Percentiles rank a stretch among this genome's conserved stretches.
Conservation (phyloP, 2,329 filamentous ascomycete genomes). For the Ramularia endophylla region DNA sequence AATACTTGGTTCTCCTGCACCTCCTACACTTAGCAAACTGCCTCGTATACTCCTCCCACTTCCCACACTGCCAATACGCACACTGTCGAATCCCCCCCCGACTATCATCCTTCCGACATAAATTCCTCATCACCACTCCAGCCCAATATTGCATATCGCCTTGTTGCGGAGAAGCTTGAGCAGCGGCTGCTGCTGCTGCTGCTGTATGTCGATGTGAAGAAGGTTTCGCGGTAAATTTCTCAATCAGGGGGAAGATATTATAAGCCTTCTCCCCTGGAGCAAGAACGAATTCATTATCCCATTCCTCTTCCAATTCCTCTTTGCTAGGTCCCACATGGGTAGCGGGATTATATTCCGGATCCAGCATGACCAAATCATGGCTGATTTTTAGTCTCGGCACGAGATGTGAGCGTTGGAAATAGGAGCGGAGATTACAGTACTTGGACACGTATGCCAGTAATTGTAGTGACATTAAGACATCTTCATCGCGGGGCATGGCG, state of each 20-base stretch:
- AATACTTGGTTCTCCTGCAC: slow-evolving; percentile 85
- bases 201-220: slow-evolving; percentile 62
- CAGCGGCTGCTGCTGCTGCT: slow-evolving; percentile 43
- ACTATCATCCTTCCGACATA: slow-evolving; percentile 96
- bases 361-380: slow-evolving; percentile 72
- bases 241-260: slow-evolving; percentile 96
- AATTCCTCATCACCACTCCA: slow-evolving; percentile 96
- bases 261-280: slow-evolving; percentile 28
- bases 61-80: slow-evolving; percentile 95
- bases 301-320: slow-evolving; percentile 65
- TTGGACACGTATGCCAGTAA: slow-evolving; percentile 96
- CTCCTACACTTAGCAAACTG: slow-evolving; percentile 98
- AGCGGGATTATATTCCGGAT: slow-evolving; percentile 54
- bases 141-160: slow-evolving; percentile 96
- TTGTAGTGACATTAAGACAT: slow-evolving; percentile 96
- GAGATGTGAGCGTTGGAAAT: slow-evolving; percentile 91
- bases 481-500: slow-evolving; percentile 92
- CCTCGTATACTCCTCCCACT: slow-evolving; percentile 94
- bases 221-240: slow-evolving; percentile 87
- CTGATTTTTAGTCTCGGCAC: slow-evolving; percentile 89
- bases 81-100: slow-evolving; percentile 93
- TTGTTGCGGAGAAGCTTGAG: slow-evolving; percentile 26
- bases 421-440: slow-evolving; percentile 91
- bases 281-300: slow-evolving; percentile 73
- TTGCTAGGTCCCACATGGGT: slow-evolving; percentile 32